Evolutionary conservation across 2,329 filamentous ascomycete species (phyloP), one percentile per base, ranked within the genome.

Genomic region (Colletotrichum sp.): DNA sequence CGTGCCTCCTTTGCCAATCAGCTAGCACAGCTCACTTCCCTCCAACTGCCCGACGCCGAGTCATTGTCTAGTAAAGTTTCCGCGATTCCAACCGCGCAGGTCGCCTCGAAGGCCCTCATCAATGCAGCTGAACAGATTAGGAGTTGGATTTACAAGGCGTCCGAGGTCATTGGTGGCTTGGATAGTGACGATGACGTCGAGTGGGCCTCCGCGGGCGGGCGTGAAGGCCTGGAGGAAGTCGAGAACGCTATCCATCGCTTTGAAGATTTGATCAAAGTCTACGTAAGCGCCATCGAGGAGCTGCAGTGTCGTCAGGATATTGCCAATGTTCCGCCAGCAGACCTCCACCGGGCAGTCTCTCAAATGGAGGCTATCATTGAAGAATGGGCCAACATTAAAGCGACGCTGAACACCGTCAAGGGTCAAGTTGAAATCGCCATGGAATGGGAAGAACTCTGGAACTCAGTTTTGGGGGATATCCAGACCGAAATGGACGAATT

Each of bases 401-500:
- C 88, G 57, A 93, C 94, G 2, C 87, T 99, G 67, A 94, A 94
- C 78, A 93, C 87, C 30, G 94, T 98, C 72, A 98, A 98, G 83
- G 91, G 91, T 64, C 96, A 99, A 82, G 96, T 99, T 21, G 97
- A 99, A 84, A 93, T 98, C 75, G 97, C 97, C 63, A 98, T 99
- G 96, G 97, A 99, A 82, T 99, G 96, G 96, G 96, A 98, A 84
- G 96, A 99, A 85, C 89, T 99, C 44, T 99, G 97, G 96, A 95
- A 95, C 80, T 95, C 91, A 78, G 96, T 99, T 5, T 88, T 99
- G 4, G 96, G 96, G 60, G 96, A 99, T 83, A 98, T 99, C 77
- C 95, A 96, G 68, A 92, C 93, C 77, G 97, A 99, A 85, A 93
- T 92, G 72, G 95, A 97, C 78, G 93, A 94, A 60, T 89, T 98